phyloP scores from a whole-genome alignment of 176 grass and related monocot species.

The Calamus simplicifolius region DNA sequence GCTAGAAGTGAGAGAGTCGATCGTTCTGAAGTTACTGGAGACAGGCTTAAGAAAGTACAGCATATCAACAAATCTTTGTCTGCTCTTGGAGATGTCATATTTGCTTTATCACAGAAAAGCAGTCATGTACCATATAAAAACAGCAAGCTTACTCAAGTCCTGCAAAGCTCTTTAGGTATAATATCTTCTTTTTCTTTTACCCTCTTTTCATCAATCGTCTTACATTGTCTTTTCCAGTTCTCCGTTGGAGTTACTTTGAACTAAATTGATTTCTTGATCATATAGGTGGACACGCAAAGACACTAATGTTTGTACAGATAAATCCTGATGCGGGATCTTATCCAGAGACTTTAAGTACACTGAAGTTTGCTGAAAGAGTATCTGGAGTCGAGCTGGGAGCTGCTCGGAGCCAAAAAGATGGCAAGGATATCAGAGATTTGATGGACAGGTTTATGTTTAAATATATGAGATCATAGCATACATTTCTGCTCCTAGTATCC shows the following conservation, averaged over 20 bases:
- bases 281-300: slow-evolving; percentile 85
- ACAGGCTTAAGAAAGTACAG: slow-evolving; percentile 83
- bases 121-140: slow-evolving; percentile 72
- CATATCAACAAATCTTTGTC: slow-evolving; percentile 87
- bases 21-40: slow-evolving; percentile 63
- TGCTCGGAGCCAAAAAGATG: slow-evolving; percentile 66
- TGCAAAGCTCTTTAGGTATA: slow-evolving; percentile 76
- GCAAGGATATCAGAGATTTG: slow-evolving; percentile 70
- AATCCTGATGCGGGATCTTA: slow-evolving; percentile 77
- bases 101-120: slow-evolving; percentile 69
- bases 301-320: slow-evolving; percentile 83
- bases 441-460: slow-evolving; percentile 47
- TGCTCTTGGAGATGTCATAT: slow-evolving; percentile 83
- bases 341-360: slow-evolving; percentile 61
- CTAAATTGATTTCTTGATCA: slow-evolving; percentile 6
- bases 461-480: too few species aligned
- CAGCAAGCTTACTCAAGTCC: slow-evolving; percentile 89
- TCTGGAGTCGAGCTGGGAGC: slow-evolving; percentile 70
- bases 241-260: not conserved
- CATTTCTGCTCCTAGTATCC: too few species aligned
- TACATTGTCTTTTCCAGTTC: slow-evolving; percentile 9
- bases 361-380: slow-evolving; percentile 87
- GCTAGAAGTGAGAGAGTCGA: slow-evolving; percentile 82
- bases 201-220: not conserved
- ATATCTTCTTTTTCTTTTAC: slow-evolving; percentile 24